Conservation (phyloP, 768 basidiomycete species). For the Termitomyces sp. region DNA sequence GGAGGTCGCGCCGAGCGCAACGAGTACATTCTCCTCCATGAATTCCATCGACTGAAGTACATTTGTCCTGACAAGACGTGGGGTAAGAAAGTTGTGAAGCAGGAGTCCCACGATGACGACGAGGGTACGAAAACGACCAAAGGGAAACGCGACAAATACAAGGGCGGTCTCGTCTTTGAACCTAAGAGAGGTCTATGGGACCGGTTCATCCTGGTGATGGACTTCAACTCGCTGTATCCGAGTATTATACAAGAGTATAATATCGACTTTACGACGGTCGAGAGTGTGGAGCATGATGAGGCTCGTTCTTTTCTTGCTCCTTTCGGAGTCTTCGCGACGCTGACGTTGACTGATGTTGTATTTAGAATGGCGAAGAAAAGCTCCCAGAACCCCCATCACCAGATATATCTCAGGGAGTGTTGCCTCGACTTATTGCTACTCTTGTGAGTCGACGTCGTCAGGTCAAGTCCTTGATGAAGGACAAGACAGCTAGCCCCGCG, state of each 20-base stretch:
- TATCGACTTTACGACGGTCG: conserved; percentile 97
- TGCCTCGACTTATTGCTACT: conserved; percentile 97
- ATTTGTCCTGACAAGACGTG: conserved; percentile 94
- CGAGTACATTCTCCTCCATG: conserved; percentile 97
- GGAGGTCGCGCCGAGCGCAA: conserved; percentile 98
- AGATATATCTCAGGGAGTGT: conserved; percentile 75
- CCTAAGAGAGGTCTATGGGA: conserved; percentile 97
- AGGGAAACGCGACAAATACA: conserved; percentile 89
- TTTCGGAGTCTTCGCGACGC: background rate
- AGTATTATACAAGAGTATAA: conserved; percentile 99
- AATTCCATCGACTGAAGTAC: conserved; percentile 95
- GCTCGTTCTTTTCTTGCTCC: conserved; percentile 19
- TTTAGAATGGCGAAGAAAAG: conserved; percentile 64
- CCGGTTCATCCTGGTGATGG: conserved; percentile 97
- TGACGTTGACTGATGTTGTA: background rate
- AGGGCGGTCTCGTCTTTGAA: conserved; percentile 96
- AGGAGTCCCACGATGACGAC: conserved; percentile 50
- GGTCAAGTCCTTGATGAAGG: conserved; percentile 96
- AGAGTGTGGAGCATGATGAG: conserved; percentile 63
- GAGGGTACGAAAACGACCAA: conserved; percentile 61
- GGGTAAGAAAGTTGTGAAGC: conserved; percentile 66
- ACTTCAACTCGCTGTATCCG: conserved; percentile 99
- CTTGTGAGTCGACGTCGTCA: conserved; percentile 86
- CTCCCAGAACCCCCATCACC: conserved; percentile 84
- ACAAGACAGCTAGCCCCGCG: conserved; percentile 63